A percentile compares a stretch with the other conserved stretches of the same genome.
Conservation (phyloP, 352 stramenopile genomes). For the Lagenidium sp. region DNA sequence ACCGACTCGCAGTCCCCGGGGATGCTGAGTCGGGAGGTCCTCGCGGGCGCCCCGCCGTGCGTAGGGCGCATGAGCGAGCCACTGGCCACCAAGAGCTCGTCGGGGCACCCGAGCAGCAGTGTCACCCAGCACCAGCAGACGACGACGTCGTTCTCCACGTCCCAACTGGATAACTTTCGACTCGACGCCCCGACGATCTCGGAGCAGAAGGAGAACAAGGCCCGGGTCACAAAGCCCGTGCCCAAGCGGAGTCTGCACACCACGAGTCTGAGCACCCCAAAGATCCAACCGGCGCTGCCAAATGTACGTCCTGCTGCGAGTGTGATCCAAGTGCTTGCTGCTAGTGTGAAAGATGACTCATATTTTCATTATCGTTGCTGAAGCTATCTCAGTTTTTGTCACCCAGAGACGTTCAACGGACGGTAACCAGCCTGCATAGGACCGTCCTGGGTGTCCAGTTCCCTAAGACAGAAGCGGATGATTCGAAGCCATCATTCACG, state of each 20-base stretch:
- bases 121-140: no score
- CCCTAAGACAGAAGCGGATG: no score
- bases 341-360: no score
- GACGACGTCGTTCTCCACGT: constrained; percentile 13
- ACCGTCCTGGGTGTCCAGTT: no score
- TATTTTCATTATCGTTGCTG: no score
- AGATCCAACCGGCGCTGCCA: constrained; percentile 12
- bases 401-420: constrained; percentile 1
- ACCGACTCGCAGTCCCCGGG: no score
- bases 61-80: background rate
- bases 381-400: constrained; percentile 11
- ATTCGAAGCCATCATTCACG: no score
- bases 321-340: no score
- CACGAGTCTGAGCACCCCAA: constrained; percentile 9
- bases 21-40: no score
- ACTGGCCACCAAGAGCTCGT: no score
- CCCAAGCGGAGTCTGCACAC: constrained; percentile 11
- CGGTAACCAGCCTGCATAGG: background rate
- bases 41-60: no score
- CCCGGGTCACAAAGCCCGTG: constrained; percentile 15
- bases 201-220: constrained; percentile 28
- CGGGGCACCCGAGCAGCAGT: no score
- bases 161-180: constrained; percentile 10
- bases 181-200: constrained; percentile 3
- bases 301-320: constrained; percentile 19